These are phyloP conservation scores for Pleurotus tuber-regium DNA, from an alignment of 768 basidiomycete genomes.

Conservation along the genomic window DNA sequence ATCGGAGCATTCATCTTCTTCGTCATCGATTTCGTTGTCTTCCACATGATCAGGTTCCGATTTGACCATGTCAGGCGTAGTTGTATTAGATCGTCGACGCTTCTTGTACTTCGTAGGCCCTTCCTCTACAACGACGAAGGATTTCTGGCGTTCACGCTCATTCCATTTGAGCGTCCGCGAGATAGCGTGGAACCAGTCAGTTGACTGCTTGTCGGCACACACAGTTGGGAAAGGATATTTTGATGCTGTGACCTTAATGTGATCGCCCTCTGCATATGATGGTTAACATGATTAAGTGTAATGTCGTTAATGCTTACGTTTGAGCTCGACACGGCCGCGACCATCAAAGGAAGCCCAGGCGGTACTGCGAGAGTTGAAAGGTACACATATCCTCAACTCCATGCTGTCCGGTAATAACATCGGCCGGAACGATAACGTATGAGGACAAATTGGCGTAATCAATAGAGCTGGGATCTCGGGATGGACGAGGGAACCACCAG, in stretches of 20 bases:
- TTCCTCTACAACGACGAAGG: constrained; percentile 97
- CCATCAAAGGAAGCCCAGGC: constrained; percentile 99
- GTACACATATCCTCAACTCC: constrained; percentile 98
- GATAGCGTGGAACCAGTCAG: constrained; percentile 98
- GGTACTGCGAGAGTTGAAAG: constrained; percentile 96
- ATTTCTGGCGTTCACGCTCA: constrained; percentile 97
- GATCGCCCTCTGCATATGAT: constrained; percentile 82
- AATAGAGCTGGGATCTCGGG: constrained; percentile 96
- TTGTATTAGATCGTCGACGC: constrained; percentile 13
- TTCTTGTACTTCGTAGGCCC: constrained; percentile 47
- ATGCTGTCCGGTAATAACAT: constrained; percentile 99
- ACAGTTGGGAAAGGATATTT: constrained; percentile 99
- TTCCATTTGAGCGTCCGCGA: constrained; percentile 98
- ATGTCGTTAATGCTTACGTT: constrained; percentile 58
- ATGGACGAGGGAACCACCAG: constrained; percentile 96
- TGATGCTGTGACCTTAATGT: constrained; percentile 97
- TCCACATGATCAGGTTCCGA: constrained; percentile 16
- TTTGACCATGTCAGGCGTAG: constrained; percentile 14
- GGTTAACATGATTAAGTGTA: constrained; percentile 1
- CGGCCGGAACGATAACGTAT: constrained; percentile 96
- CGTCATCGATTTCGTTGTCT: constrained; percentile 43
- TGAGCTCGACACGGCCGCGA: constrained; percentile 91
- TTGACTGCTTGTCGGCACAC: constrained; percentile 95
- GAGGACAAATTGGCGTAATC: constrained; percentile 97
- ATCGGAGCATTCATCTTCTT: constrained; percentile 46